Evolutionary conservation across 129 eudicot species (phyloP).

Genomic region (Erigeron canadensis): DNA sequence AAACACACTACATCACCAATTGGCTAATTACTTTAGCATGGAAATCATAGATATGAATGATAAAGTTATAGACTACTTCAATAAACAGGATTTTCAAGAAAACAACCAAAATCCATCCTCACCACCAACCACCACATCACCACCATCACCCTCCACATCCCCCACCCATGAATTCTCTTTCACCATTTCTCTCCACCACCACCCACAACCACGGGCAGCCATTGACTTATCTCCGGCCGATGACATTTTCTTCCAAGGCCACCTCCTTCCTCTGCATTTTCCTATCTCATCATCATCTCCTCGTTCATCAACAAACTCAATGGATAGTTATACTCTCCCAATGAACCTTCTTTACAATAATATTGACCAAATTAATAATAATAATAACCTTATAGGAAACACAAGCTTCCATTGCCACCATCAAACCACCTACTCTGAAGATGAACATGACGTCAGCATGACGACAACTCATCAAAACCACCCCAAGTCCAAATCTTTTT

Average conservation of each 20-base stretch:
- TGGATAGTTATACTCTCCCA: slow-evolving; percentile 78
- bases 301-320: slow-evolving; percentile 71
- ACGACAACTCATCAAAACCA: slow-evolving; percentile 7
- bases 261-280: slow-evolving; percentile 84
- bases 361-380: slow-evolving; percentile 15
- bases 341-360: slow-evolving; percentile 23
- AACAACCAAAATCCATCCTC: slow-evolving; percentile 26
- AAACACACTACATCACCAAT: slow-evolving; percentile 8
- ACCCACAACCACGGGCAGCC: slow-evolving; percentile 41
- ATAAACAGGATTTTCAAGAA: slow-evolving; percentile 26
- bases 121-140: slow-evolving; percentile 32
- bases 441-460: slow-evolving; percentile 10
- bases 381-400: slow-evolving; percentile 18
- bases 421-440: slow-evolving; percentile 30
- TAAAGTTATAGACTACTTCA: slow-evolving; percentile 8
- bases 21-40: slow-evolving; percentile 8
- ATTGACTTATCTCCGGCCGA: slow-evolving; percentile 92
- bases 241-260: slow-evolving; percentile 91
- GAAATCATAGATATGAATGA: slow-evolving; percentile 19
- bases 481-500: slow-evolving; percentile 66
- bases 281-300: slow-evolving; percentile 71
- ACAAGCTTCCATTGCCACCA: slow-evolving; percentile 44
- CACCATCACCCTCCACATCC: slow-evolving; percentile 60
- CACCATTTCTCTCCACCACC: slow-evolving; percentile 60
- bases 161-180: slow-evolving; percentile 96